Conservation (phyloP, 768 basidiomycete species). For the Imleria badia region DNA sequence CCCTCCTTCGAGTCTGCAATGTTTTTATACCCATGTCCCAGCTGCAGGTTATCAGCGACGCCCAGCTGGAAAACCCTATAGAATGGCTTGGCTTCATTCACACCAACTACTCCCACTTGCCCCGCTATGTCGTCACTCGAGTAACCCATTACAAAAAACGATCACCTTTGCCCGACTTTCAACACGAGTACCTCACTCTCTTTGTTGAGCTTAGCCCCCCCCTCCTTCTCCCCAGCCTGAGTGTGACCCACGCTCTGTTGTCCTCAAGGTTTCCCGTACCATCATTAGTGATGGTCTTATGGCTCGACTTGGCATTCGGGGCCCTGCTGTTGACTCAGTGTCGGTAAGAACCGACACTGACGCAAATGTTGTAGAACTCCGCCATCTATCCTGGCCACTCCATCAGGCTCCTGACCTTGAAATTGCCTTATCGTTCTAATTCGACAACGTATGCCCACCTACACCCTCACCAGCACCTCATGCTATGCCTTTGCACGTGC, state of each 20-base stretch:
- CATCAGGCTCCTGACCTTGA: background rate
- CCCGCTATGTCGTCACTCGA: too few relatives aligned
- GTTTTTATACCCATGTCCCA: too few relatives aligned
- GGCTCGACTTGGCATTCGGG: background rate
- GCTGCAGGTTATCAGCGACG: too few relatives aligned
- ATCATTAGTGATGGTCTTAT: background rate
- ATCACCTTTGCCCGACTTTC: background rate
- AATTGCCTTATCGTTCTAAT: background rate
- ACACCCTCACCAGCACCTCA: background rate
- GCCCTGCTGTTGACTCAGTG: background rate
- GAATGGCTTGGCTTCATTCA: too few relatives aligned
- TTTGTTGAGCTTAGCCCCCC: background rate
- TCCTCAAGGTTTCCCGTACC: background rate
- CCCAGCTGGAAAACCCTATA: too few relatives aligned
- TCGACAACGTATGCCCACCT: background rate
- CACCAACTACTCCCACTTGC: too few relatives aligned
- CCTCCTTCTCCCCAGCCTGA: too few relatives aligned
- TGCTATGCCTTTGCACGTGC: background rate
- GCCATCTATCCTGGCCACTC: background rate
- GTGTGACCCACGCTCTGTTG: background rate
- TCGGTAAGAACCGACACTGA: background rate
- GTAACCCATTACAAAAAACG: background rate
- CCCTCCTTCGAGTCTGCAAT: too few relatives aligned
- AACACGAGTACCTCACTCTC: background rate
- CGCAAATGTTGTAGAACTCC: background rate